phyloP scores from a whole-genome alignment of 2,329 filamentous ascomycete species.

The Aspergillaceae sp. region DNA sequence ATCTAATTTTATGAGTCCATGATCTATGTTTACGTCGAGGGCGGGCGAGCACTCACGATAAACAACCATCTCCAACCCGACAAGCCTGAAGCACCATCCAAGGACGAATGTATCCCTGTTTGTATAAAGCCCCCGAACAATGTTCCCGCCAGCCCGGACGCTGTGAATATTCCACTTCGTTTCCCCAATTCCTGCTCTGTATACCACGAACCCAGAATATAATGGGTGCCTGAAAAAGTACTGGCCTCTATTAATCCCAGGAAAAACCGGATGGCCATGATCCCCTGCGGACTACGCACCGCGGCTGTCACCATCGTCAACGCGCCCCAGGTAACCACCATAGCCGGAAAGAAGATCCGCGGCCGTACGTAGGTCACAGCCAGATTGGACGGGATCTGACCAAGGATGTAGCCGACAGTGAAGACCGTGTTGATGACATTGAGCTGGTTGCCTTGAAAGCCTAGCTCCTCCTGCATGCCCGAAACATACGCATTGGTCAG shows the following conservation, averaged over 20 bases:
- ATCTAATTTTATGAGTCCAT: slow-evolving; percentile 11
- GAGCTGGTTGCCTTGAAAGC: slow-evolving; percentile 23
- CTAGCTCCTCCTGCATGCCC: slow-evolving; percentile 27
- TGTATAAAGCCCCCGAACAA: slow-evolving; percentile 33
- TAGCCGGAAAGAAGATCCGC: slow-evolving; percentile 18
- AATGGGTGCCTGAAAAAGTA: slow-evolving; percentile 29
- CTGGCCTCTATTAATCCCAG: slow-evolving; percentile 25
- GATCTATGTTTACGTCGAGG: no score
- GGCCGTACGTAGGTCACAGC: slow-evolving; percentile 20
- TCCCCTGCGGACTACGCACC: slow-evolving; percentile 18
- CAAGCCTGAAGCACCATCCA: slow-evolving; percentile 19
- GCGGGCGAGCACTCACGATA: slow-evolving; percentile 13
- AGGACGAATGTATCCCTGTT: slow-evolving; percentile 24
- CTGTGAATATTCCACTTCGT: slow-evolving; percentile 28
- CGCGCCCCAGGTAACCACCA: slow-evolving; percentile 24
- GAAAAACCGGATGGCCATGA: slow-evolving; percentile 33
- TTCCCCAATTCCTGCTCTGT: slow-evolving; percentile 34
- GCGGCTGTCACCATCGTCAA: slow-evolving; percentile 27
- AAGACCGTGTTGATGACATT: slow-evolving; percentile 19
- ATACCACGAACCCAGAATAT: slow-evolving; percentile 38
- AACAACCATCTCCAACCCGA: slow-evolving; percentile 32
- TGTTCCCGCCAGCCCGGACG: slow-evolving; percentile 24
- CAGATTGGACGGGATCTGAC: slow-evolving; percentile 16
- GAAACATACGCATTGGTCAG: slow-evolving; percentile 42
- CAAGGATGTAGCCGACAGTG: slow-evolving; percentile 18